These are phyloP conservation scores for Monascus purpureus DNA, from an alignment of 495 filamentous ascomycete species.

Conservation along the genomic window DNA sequence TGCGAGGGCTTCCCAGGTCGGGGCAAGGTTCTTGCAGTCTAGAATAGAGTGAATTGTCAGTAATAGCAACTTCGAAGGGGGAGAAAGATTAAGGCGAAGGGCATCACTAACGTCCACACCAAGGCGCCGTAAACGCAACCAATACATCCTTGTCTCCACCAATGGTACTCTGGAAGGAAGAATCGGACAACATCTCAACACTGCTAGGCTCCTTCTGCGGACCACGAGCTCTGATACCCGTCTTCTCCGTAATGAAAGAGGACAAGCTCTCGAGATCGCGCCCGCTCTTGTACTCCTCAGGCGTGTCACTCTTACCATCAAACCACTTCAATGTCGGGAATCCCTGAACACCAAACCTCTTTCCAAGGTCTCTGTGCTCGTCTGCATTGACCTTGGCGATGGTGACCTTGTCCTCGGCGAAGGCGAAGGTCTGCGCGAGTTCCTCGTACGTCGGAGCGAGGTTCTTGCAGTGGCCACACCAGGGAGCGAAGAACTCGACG, in stretches of 20 bases:
- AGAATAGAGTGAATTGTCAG: constrained; percentile 13
- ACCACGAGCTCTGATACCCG: constrained; percentile 61
- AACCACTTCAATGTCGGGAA: constrained; percentile 98
- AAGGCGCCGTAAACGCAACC: constrained; percentile 92
- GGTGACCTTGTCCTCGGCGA: constrained; percentile 65
- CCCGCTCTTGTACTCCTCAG: constrained; percentile 72
- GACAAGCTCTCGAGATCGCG: constrained; percentile 78
- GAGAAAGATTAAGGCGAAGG: constrained; percentile 1
- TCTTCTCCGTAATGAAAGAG: constrained; percentile 77
- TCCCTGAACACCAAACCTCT: constrained; percentile 76
- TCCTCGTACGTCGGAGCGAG: constrained; percentile 93
- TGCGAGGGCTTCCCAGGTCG: constrained; percentile 79
- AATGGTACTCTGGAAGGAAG: constrained; percentile 60
- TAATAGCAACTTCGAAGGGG: constrained; percentile 1
- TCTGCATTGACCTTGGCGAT: constrained; percentile 97
- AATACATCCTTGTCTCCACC: constrained; percentile 81
- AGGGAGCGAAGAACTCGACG: constrained; percentile 97
- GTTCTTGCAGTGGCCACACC: constrained; percentile 98
- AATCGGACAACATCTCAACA: constrained; percentile 68
- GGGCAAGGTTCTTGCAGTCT: constrained; percentile 96
- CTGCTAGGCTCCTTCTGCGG: constrained; percentile 56
- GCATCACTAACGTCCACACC: constrained; percentile 82
- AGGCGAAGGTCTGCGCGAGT: constrained; percentile 59
- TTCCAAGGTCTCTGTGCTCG: constrained; percentile 66
- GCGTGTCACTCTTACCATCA: constrained; percentile 85